Base-by-base conservation (phyloP, 2,329 filamentous ascomycete species). In the Colletotrichum gloeosporioides region DNA sequence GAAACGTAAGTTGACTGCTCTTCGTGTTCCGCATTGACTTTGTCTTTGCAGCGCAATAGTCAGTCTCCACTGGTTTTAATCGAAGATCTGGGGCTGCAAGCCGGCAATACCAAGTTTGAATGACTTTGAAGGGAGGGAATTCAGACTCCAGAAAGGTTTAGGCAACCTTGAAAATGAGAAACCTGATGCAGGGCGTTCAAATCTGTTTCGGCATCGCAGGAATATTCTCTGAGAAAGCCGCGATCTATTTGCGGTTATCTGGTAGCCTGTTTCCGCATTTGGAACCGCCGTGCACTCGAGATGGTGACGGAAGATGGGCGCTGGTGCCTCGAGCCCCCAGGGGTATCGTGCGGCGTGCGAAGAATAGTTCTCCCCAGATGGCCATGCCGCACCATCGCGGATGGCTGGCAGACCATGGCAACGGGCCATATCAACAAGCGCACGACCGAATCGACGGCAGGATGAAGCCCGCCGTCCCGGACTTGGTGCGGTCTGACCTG, bases 351-450 rank as follows among this genome's bases (percentile, higher is more conserved):
- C 73, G 73, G 57, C 73, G 57, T 53, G 27, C 69, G 61, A 64
- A 49, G 16, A 71, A 65, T 12, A n/a, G 22, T 39, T 32, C 59
- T 44, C 15, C 55, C 59, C 39, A 63, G 57, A 63, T 70, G 57
- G 59, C 57, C 49, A 44, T 53, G 73, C 69, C 73, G 69, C 73
- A 76, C 73, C 73, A 76, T 73, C 68, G 57, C 57, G 34, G 44
- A 27, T 62, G 69, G 36, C 73, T 61, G 8, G 67, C 61, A 44
- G 62, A 22, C 22, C 53, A 73, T 68, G 53, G 63, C n/a, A 62
- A 53, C 62, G 18, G 27, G 63, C 34, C 29, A 49, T 31, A 16
- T n/a, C 29, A 39, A 34, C 44, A 32, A 61, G 36, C 64, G 57
- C 65, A 22, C 64, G 55, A 44, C 36, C 65, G 25, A 34, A 6